These are phyloP conservation scores for Backusella tuberculispora DNA, from an alignment of 192 early-diverging fungal species.

Conservation along the genomic window DNA sequence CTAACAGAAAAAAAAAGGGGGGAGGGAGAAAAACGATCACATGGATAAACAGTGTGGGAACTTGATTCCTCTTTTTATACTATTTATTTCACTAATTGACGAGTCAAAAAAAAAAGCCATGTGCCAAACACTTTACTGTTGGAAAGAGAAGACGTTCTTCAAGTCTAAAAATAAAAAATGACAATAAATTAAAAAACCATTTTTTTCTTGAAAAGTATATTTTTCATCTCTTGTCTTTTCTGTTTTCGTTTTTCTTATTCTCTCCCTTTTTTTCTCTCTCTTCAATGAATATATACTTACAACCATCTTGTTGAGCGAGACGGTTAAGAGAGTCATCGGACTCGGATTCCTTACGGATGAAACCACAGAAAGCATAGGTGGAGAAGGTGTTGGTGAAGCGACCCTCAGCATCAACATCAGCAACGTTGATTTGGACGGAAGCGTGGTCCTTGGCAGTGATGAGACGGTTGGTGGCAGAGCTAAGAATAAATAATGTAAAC, in stretches of 20 bases:
- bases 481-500: conserved; percentile 26
- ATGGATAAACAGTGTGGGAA: conserved; percentile 12
- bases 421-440: conserved; percentile 97
- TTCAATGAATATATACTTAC: conserved; percentile 34
- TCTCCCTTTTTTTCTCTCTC: background rate
- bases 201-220: background rate
- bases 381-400: conserved; percentile 71
- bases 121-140: conserved; percentile 55
- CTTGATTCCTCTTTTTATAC: background rate
- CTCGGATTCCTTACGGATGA: conserved; percentile 88
- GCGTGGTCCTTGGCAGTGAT: conserved; percentile 99
- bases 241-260: background rate
- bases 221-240: background rate
- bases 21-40: background rate
- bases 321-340: conserved; percentile 97
- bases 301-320: conserved; percentile 77
- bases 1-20: background rate
- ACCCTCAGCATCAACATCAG: conserved; percentile 87
- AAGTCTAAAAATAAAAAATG: conserved; percentile 43
- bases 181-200: background rate
- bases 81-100: conserved; percentile 10
- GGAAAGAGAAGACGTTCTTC: conserved; percentile 79
- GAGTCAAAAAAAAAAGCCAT: background rate
- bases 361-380: conserved; percentile 91
- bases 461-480: conserved; percentile 97